phyloP scores from a whole-genome alignment of 768 basidiomycete species.

The Leccinum incarnatum region DNA sequence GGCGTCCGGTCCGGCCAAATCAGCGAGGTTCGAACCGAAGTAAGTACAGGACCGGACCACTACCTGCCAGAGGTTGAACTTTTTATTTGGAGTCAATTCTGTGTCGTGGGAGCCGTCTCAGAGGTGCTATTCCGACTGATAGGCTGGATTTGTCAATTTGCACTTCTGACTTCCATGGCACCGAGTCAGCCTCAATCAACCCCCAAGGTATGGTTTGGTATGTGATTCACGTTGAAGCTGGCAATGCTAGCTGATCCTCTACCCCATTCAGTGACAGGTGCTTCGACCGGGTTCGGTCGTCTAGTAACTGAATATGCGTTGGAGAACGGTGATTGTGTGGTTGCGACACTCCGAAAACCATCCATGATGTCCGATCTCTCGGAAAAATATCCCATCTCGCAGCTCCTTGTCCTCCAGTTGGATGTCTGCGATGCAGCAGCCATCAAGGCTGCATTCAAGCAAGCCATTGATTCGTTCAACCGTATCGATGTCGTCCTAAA shows the following conservation, averaged over 20 bases:
- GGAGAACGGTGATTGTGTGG: slow-evolving; percentile 37
- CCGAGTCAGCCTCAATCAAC: not conserved
- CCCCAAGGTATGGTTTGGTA: slow-evolving; percentile 27
- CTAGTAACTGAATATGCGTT: slow-evolving; percentile 35
- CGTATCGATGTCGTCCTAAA: slow-evolving; percentile 46
- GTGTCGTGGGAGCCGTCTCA: not conserved
- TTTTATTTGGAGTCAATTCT: not conserved
- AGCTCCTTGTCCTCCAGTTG: slow-evolving; percentile 39
- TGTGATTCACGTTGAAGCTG: not conserved
- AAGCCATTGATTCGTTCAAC: slow-evolving; percentile 34
- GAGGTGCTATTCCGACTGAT: not conserved
- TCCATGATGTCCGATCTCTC: slow-evolving; percentile 31
- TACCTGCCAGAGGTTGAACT: too few relatives aligned
- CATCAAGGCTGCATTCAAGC: slow-evolving; percentile 36
- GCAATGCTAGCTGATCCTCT: not conserved
- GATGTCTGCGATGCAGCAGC: slow-evolving; percentile 38
- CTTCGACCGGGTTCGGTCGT: slow-evolving; percentile 41
- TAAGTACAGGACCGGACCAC: too few relatives aligned
- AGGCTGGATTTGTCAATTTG: not conserved
- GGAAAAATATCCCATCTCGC: slow-evolving; percentile 28
- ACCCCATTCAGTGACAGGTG: slow-evolving; percentile 39
- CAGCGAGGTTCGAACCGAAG: too few relatives aligned
- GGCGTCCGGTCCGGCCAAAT: too few relatives aligned
- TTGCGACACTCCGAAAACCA: slow-evolving; percentile 46
- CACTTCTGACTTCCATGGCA: not conserved